Base-by-base conservation (phyloP, 768 basidiomycete genomes). In the Lentinus brumalis region DNA sequence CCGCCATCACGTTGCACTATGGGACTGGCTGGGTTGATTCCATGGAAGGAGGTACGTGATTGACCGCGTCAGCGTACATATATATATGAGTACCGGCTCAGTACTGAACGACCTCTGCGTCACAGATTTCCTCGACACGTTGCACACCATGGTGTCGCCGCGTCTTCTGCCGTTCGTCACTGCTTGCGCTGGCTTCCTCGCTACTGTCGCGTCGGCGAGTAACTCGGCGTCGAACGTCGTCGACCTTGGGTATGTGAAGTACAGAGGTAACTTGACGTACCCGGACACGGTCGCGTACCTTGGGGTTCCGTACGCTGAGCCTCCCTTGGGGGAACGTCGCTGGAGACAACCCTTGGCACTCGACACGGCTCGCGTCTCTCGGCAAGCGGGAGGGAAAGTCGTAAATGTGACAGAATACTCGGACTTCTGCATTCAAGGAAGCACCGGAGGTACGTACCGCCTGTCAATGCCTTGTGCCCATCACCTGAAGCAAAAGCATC, bases 341-440 rank as follows among this genome's bases (percentile, higher is more conserved):
- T 77, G 73, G 26, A 74, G 86, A 18, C 79, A 79, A 5, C 83
- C 86, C 2, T 61, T 84, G 1, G 79, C 83, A 16, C 70, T 88
- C 47, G 76, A 86, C 65, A 84, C 77, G 5, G 67, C 70, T 3
- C 80, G 81, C 7, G 70, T 86, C 4, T 50, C 74, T 5, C 50
- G 64, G 26, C 75, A 76, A 45, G 62, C 74, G 1, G 66, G 68
- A 8, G 80, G 80, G 3, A 39, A 67, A 31, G 72, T 83, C 16
- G 65, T 87, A n/a, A 76, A 86, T 67, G 83, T 83, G 2, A 81
- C 79, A 1, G 58, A 74, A 40, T 82, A 87, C 64, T 84, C 86
- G 0, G 73, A 82, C 1, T 84, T 84, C 62, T 87, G 86, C 62
- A 70, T 88, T 40, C 87, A 88, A 70, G 85, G 84, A 6, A 79